Conservation (phyloP, 768 basidiomycete species). For the Leccinum disarticulatum region DNA sequence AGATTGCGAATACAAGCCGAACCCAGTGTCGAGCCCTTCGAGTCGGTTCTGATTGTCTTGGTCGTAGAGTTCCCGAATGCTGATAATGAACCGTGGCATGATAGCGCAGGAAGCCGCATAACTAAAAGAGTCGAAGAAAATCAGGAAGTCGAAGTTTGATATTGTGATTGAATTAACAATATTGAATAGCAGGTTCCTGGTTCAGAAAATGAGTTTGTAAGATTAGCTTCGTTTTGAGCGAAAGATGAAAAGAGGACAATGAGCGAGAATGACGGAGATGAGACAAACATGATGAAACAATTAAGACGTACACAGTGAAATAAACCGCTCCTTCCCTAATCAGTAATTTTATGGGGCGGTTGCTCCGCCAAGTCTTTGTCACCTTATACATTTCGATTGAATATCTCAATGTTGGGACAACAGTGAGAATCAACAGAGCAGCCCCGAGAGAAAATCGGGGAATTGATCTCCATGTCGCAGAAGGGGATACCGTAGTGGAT, state of each 20-base stretch:
- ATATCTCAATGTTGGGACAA: not conserved
- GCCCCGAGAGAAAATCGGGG: not conserved
- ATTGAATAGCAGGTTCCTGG: not conserved
- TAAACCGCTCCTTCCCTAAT: not conserved
- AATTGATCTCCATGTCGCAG: not conserved
- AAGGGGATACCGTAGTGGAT: not conserved
- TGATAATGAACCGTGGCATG: constrained; percentile 2
- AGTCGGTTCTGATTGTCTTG: not conserved
- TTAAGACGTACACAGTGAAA: not conserved
- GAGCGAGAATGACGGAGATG: not conserved
- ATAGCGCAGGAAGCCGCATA: not conserved
- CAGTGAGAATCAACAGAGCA: not conserved
- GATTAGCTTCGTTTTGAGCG: not conserved
- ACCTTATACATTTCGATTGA: not conserved
- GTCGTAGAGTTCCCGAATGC: not conserved
- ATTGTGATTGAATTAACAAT: not conserved
- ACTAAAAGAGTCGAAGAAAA: not conserved
- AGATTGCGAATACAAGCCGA: not conserved
- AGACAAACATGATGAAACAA: not conserved
- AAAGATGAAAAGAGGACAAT: not conserved
- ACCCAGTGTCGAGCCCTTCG: not conserved
- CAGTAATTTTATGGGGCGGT: not conserved
- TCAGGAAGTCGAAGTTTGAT: not conserved
- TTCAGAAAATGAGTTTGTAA: not conserved
- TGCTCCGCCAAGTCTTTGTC: not conserved